A percentile compares a stretch with the other conserved stretches of the same genome.
These are phyloP conservation scores for Russula brevipes DNA, from an alignment of 768 basidiomycete species.

Conservation along the genomic window DNA sequence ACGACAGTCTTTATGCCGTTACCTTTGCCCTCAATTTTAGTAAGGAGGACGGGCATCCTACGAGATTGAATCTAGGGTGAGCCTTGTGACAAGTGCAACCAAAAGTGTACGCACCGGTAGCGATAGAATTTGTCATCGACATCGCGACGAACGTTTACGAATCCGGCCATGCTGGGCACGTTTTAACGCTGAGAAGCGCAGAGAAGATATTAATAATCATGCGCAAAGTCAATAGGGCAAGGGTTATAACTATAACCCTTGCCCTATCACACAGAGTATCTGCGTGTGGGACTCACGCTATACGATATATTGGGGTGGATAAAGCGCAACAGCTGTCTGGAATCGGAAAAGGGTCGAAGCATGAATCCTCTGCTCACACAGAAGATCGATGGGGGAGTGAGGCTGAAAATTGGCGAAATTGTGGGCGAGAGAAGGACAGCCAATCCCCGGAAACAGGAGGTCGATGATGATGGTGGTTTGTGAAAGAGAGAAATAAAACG, in stretches of 20 bases:
- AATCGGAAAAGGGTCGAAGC: conserved; percentile 84
- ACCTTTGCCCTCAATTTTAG: conserved; percentile 98
- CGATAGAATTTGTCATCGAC: conserved; percentile 97
- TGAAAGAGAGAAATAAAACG: neutral
- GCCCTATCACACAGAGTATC: too few relatives aligned
- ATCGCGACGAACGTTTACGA: conserved; percentile 92
- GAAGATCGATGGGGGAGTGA: conserved; percentile 45
- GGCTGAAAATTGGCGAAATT: conserved; percentile 55
- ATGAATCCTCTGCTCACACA: conserved; percentile 82
- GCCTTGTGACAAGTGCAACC: neutral
- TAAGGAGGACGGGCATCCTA: conserved; percentile 91
- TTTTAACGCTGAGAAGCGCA: conserved; percentile 50
- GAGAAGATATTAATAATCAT: conserved; percentile 5
- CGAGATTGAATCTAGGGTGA: neutral
- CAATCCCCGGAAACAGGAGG: conserved; percentile 11
- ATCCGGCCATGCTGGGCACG: conserved; percentile 78
- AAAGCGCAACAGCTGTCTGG: conserved; percentile 58
- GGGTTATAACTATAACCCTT: neutral
- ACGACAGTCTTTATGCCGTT: conserved; percentile 99
- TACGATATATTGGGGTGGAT: conserved; percentile 34
- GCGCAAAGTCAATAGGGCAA: neutral
- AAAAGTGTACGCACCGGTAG: conserved; percentile 57
- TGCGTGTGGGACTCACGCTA: conserved; percentile 37
- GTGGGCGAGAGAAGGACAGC: conserved; percentile 40
- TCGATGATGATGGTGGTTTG: conserved; percentile 16